Conservation (phyloP, 2,329 filamentous ascomycete species). For the Penicillium sumatraense region DNA sequence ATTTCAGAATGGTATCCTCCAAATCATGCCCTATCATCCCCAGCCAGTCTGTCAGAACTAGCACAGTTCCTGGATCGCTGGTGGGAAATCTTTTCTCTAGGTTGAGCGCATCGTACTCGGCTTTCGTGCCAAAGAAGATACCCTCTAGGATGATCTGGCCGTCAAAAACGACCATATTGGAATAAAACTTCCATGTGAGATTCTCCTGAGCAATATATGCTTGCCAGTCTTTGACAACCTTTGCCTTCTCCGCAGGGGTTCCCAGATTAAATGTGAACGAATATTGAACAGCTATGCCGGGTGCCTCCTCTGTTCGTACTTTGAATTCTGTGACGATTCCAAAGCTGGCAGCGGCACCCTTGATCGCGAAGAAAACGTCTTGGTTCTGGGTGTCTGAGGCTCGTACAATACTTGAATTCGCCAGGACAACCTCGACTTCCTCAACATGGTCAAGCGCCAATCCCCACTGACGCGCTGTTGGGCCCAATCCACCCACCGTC, state of each 20-base stretch:
- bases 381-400: slow-evolving; percentile 34
- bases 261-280: slow-evolving; percentile 59
- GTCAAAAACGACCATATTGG: slow-evolving; percentile 59
- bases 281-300: slow-evolving; percentile 59
- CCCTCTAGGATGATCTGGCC: slow-evolving; percentile 62
- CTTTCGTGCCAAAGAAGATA: slow-evolving; percentile 65
- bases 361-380: slow-evolving; percentile 42
- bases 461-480: slow-evolving; percentile 54
- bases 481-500: slow-evolving; percentile 42
- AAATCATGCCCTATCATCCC: slow-evolving; percentile 31
- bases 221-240: slow-evolving; percentile 63
- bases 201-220: slow-evolving; percentile 57
- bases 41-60: slow-evolving; percentile 36
- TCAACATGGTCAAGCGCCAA: slow-evolving; percentile 57
- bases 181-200: slow-evolving; percentile 63
- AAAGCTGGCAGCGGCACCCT: slow-evolving; percentile 42
- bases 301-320: slow-evolving; percentile 41
- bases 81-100: slow-evolving; percentile 31
- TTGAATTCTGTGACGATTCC: slow-evolving; percentile 46
- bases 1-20: slow-evolving; percentile 29
- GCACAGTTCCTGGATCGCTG: slow-evolving; percentile 18
- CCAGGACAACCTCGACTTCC: slow-evolving; percentile 53
- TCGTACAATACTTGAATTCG: slow-evolving; percentile 39
- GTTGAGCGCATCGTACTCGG: slow-evolving; percentile 56
- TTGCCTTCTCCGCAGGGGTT: slow-evolving; percentile 53